These are phyloP conservation scores for Chloranthus sessilifolius DNA, from an alignment of 164 flowering plant species.

Conservation along the genomic window DNA sequence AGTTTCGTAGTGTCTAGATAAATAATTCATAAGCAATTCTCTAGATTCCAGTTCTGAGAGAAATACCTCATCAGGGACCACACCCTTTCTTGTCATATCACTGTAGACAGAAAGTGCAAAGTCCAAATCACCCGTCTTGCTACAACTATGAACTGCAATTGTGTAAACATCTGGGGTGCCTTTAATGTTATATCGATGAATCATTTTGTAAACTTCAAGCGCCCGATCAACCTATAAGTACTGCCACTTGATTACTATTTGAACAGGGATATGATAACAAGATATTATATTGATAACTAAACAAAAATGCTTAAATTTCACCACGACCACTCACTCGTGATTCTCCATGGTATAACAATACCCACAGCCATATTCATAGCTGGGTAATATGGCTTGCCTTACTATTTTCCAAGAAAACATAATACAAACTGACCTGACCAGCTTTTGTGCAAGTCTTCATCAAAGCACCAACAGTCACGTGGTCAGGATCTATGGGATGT, in stretches of 20 bases:
- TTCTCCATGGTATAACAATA: no score
- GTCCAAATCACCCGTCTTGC: constrained; percentile 81
- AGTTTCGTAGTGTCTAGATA: no score
- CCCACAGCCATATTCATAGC: no score
- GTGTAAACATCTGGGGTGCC: constrained; percentile 96
- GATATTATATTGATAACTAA: no score
- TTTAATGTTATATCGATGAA: constrained; percentile 62
- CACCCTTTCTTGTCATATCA: constrained; percentile 74
- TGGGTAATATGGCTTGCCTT: no score
- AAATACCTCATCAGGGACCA: constrained; percentile 86
- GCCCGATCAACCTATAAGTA: constrained; percentile 72
- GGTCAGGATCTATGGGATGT: constrained; percentile 85
- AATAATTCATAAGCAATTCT: not conserved
- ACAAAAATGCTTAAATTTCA: no score
- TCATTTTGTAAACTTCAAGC: constrained; percentile 78
- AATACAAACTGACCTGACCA: constrained; percentile 78
- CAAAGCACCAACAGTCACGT: constrained; percentile 84
- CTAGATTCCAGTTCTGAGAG: not conserved
- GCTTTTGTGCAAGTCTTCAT: constrained; percentile 80
- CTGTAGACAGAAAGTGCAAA: constrained; percentile 60
- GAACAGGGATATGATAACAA: no score
- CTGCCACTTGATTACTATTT: not conserved
- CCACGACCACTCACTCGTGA: no score
- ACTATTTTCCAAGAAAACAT: no score
- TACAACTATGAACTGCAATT: constrained; percentile 85